Evolutionary conservation across 352 stramenopile genomes (phyloP), one percentile per base, ranked within the genome.

Genomic region (Pythium folliculosum): DNA sequence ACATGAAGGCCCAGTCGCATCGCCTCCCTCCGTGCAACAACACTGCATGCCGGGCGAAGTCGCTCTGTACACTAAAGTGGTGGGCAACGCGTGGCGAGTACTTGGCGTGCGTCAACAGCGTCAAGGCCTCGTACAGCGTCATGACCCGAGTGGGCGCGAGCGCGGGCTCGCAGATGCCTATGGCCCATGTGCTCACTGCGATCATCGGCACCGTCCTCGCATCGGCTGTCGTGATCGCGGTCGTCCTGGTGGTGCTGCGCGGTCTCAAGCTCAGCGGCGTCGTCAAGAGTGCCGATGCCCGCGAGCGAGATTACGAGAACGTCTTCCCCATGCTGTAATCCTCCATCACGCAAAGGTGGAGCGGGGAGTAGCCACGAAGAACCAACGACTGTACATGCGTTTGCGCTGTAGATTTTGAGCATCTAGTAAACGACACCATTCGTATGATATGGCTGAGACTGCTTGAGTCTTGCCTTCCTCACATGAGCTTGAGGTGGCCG

Each of bases 401-500:
- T 52, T 30, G n/a, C n/a, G n/a, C 45, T 37, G 25, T 63, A 54
- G 25, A 25, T 27, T 43, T 57, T 13, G 35, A 56, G 38, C 16
- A 56, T 35, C 30, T 25, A 50, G 27, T 32, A 32, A 32, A 27
- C 8, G 44, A 16, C 44, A 50, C 5, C 19, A 47, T 9, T 50
- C 44, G 23, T 38, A 44, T 1, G 19, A 32, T 38, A 45, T 32
- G 27, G 27, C 5, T n/a, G 38, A 44, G 38, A 17, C 38, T 44
- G 9, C 14, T 44, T 16, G 12, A 19, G 13, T 54, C 21, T 27
- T 48, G 3, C 17, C 40, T 13, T n/a, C 13, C 43, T 83, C 69
- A 95, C 84, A 94, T 90, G 70, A 95, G 84, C 75, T 94, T 95
- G 63, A 95, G 83, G 69, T 93, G 88, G 32, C 81, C 81, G 4